These are phyloP conservation scores for Andrographis paniculata DNA, from an alignment of 305 asterid species.

Conservation along the genomic window DNA sequence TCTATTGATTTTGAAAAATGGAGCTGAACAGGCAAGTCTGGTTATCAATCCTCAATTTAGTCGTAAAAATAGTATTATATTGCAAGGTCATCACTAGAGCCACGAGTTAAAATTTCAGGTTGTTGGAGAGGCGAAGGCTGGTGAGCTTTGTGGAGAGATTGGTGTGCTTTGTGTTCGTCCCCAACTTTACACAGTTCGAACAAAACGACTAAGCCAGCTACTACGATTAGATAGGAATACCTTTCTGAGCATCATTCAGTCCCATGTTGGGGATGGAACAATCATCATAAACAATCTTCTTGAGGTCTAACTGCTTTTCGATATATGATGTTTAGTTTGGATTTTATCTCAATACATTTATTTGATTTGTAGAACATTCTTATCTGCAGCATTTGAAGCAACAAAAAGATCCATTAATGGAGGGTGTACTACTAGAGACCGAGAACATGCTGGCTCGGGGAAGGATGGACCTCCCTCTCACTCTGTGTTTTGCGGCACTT, in stretches of 20 bases:
- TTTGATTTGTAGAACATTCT: background rate
- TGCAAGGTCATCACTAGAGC: background rate
- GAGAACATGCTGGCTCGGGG: conserved; percentile 95
- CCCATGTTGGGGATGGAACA: conserved; percentile 84
- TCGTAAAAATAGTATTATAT: background rate
- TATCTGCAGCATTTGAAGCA: conserved; percentile 64
- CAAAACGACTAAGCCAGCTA: conserved; percentile 78
- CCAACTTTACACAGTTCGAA: conserved; percentile 81
- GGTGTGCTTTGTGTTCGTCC: conserved; percentile 91
- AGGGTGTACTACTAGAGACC: conserved; percentile 66
- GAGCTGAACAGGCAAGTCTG: conserved; percentile 49
- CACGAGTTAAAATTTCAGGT: conserved; percentile 35
- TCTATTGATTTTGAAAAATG: conserved; percentile 45
- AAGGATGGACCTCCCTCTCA: conserved; percentile 88
- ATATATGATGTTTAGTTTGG: background rate
- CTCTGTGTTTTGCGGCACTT: conserved; percentile 76
- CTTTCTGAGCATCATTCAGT: conserved; percentile 75
- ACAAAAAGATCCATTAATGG: conserved; percentile 71
- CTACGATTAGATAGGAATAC: conserved; percentile 72
- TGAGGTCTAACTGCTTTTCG: conserved; percentile 35
- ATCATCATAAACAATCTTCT: conserved; percentile 88
- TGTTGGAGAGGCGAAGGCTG: conserved; percentile 68
- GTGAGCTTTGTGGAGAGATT: conserved; percentile 84
- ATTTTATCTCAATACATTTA: too few relatives aligned
- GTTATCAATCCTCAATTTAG: background rate